A percentile compares a stretch with the other conserved stretches of the same genome.
phyloP scores from a whole-genome alignment of 225 moss, liverwort and hornwort genomes.

The Pleurozium schreberi region DNA sequence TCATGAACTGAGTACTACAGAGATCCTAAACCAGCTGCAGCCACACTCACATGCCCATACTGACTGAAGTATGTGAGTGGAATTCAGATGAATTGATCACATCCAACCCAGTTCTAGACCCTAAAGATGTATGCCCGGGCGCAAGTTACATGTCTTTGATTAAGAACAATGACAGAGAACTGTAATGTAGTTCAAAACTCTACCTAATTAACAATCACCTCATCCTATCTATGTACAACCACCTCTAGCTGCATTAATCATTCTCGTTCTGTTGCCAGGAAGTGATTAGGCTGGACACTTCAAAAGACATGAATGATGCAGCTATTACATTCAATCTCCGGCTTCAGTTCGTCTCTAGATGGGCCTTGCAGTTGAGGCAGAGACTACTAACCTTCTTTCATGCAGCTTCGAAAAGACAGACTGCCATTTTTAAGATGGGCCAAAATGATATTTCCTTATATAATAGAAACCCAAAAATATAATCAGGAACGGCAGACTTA shows the following conservation, averaged over 20 bases:
- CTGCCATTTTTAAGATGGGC: not conserved
- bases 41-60: slow-evolving; percentile 6
- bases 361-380: not conserved
- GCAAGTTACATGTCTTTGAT: slow-evolving; percentile 36
- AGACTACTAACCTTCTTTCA: not conserved
- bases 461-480: not conserved
- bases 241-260: not conserved
- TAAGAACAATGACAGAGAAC: slow-evolving; percentile 13
- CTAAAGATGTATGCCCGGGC: slow-evolving; percentile 30
- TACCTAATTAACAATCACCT: slow-evolving; percentile 16
- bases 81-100: slow-evolving; percentile 11
- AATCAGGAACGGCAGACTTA: slow-evolving; percentile 8
- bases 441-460: not conserved
- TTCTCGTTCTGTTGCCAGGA: not conserved
- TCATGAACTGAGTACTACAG: slow-evolving; percentile 1
- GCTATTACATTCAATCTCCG: not conserved
- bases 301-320: not conserved
- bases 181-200: slow-evolving; percentile 12
- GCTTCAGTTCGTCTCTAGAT: not conserved
- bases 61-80: slow-evolving; percentile 1
- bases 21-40: slow-evolving; percentile 6
- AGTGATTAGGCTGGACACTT: slow-evolving; percentile 1
- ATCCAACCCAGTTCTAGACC: slow-evolving; percentile 25
- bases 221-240: slow-evolving; percentile 22
- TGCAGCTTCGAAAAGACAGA: not conserved